A percentile compares a stretch with the other conserved stretches of the same genome.
These are phyloP conservation scores for Russula virescens DNA, from an alignment of 768 basidiomycete genomes.

Conservation along the genomic window DNA sequence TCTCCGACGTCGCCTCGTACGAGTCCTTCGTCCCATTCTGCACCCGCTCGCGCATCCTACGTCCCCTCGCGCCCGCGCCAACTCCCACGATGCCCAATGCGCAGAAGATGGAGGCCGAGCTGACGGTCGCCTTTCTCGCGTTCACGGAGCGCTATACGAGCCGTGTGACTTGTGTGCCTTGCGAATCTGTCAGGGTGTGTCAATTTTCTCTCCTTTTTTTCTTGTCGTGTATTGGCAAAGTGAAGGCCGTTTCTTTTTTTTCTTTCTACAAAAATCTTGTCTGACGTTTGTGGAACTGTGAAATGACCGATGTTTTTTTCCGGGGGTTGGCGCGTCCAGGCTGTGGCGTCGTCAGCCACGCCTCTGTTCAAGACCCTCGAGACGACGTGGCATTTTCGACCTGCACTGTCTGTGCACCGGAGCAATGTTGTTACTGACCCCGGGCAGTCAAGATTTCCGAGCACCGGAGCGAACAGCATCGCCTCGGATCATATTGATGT, in stretches of 20 bases:
- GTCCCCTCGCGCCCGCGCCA: conserved; percentile 29
- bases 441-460: not conserved
- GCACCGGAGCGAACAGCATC: not conserved
- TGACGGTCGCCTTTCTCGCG: conserved; percentile 82
- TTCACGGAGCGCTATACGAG: conserved; percentile 87
- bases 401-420: conserved; percentile 30
- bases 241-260: not conserved
- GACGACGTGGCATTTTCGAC: conserved; percentile 71
- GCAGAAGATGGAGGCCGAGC: conserved; percentile 69
- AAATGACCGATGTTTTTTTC: not conserved
- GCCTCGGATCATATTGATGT: conserved; percentile 27
- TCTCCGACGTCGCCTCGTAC: conserved; percentile 86
- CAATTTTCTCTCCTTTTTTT: not conserved
- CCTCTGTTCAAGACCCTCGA: conserved; percentile 67
- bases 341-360: conserved; percentile 62
- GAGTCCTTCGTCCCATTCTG: conserved; percentile 87
- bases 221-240: conserved; percentile 12
- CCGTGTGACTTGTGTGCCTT: conserved; percentile 72
- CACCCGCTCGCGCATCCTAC: conserved; percentile 60
- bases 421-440: conserved; percentile 14
- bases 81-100: conserved; percentile 19
- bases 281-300: no score
- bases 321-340: conserved; percentile 37
- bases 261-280: no score
- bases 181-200: conserved; percentile 73